Evolutionary conservation across 2,329 filamentous ascomycete genomes (phyloP), one percentile per base, ranked within the genome.

Genomic region (Sclerotinia spermophila): DNA sequence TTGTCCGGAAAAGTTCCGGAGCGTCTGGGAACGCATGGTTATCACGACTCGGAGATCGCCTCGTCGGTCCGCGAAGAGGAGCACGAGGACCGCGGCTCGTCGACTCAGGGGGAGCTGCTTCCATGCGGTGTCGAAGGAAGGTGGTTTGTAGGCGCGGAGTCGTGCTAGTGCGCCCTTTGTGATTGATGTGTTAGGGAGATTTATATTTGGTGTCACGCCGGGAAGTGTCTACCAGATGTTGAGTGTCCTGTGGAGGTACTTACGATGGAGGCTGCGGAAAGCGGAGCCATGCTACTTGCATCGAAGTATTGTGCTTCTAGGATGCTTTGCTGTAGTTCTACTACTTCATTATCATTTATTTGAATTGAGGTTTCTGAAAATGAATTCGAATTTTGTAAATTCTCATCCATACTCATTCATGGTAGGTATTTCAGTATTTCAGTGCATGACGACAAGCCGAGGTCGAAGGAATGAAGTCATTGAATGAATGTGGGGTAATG

Each of bases 31-130:
- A 66, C 89, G 86, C 86, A 91, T 90, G 24, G 89, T 91, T 72
- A 91, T 84, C 44, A 91, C 89, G 66, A 91, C 87, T 27, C 88
- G 87, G 71, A 98, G 83, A 75, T 97, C 92, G 55, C 95, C 95
- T 73, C 86, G 84, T 58, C 87, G 86, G 80, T 97, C 95, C 48
- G 94, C 93, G 79, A 96, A 97, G 1, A 98, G 86, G 67, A 98
- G 86, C 64, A 98, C 86, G 68, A 98, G 83, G 55, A 98, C 95
- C 35, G 95, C 94, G 21, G 95, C 95, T 74, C 94, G 89, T 73
- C 92, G 87, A 74, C 84, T 87, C 21, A 85, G 81, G 3, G 89
- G 88, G 40, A 91, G 82, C 30, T 81, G 81, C 77, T 89, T 85
- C 89, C 89, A 91, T 71, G 86, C 79, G 17, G 88, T 83, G n/a